phyloP scores from a whole-genome alignment of 169 alveolate species.

The Fabrea salina region DNA sequence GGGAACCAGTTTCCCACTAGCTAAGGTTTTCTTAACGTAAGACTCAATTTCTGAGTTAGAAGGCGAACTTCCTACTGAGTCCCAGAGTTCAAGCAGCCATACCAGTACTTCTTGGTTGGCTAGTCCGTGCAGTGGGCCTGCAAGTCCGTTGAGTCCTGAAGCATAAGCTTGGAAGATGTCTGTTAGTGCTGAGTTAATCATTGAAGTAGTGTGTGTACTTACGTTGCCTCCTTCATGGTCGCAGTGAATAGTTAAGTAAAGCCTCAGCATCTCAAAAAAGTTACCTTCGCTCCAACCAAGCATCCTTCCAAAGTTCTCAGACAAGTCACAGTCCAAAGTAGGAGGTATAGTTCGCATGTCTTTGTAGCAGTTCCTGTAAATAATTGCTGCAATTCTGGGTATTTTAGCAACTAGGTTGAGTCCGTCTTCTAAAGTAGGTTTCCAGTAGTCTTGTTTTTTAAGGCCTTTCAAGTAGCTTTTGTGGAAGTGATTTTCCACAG shows the following conservation, averaged over 20 bases:
- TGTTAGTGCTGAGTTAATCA: conserved; percentile 58
- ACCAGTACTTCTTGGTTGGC: conserved; percentile 67
- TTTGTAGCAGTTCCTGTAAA: conserved; percentile 48
- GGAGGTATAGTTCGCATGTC: conserved; percentile 28
- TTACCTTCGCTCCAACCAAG: conserved; percentile 48
- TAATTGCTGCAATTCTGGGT: conserved; percentile 67
- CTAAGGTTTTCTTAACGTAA: conserved; percentile 39
- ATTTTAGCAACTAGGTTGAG: conserved; percentile 78
- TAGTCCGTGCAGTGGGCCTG: conserved; percentile 77
- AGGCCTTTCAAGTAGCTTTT: conserved; percentile 56
- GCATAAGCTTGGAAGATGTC: conserved; percentile 64
- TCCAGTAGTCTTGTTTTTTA: conserved; percentile 87
- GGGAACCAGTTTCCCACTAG: conserved; percentile 63
- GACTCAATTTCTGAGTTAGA: conserved; percentile 48
- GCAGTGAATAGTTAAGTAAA: conserved; percentile 62
- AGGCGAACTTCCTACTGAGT: conserved; percentile 39
- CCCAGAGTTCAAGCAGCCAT: conserved; percentile 61
- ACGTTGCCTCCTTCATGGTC: conserved; percentile 81
- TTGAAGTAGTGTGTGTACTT: conserved; percentile 64
- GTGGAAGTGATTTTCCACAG: conserved; percentile 80
- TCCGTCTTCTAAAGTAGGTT: conserved; percentile 85
- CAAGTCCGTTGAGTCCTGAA: conserved; percentile 69
- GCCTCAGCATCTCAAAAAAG: conserved; percentile 59
- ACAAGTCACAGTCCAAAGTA: conserved; percentile 47
- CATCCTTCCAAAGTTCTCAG: conserved; percentile 57